A percentile compares a stretch with the other conserved stretches of the same genome.
Conservation (phyloP, 2,329 filamentous ascomycete species). For the Aspergillus sp. region DNA sequence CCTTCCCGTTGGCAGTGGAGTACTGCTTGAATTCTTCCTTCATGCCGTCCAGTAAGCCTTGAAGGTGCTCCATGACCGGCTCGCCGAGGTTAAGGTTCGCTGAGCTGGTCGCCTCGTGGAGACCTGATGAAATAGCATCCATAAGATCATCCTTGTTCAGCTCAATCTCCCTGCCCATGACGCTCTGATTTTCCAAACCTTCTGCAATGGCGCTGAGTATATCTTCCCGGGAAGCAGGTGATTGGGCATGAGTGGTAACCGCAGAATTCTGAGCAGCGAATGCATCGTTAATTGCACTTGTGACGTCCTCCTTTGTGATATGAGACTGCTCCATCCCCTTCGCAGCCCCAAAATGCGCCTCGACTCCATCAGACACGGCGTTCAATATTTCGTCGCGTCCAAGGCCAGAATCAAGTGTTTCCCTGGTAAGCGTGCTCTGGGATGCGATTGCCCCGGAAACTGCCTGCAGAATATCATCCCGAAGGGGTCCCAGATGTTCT, state of each 20-base stretch:
- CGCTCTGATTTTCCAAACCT: constrained; percentile 43
- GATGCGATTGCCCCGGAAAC: constrained; percentile 20
- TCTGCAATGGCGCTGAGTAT: constrained; percentile 51
- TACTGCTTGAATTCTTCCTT: constrained; percentile 65
- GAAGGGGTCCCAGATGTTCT: constrained; percentile 19
- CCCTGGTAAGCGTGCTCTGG: constrained; percentile 22
- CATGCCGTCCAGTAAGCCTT: constrained; percentile 52
- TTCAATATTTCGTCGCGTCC: constrained; percentile 51
- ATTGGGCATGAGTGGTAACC: constrained; percentile 24
- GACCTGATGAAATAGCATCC: constrained; percentile 48
- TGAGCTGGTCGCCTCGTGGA: constrained; percentile 45
- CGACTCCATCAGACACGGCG: constrained; percentile 50
- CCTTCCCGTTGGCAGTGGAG: constrained; percentile 64
- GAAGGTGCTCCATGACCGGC: constrained; percentile 50
- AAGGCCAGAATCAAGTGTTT: constrained; percentile 28
- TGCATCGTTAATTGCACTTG: constrained; percentile 23
- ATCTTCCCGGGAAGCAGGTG: constrained; percentile 43
- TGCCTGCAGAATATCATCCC: constrained; percentile 27
- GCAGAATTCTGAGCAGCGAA: constrained; percentile 22
- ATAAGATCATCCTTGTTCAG: constrained; percentile 46
- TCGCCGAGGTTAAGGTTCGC: constrained; percentile 46
- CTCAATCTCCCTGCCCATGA: constrained; percentile 50
- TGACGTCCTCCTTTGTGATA: constrained; percentile 23
- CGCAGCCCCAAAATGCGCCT: constrained; percentile 34
- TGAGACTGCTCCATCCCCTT: constrained; percentile 46